These are phyloP conservation scores for Acephala macrosclerotiorum DNA, from an alignment of 2,329 filamentous ascomycete genomes.

Conservation along the genomic window DNA sequence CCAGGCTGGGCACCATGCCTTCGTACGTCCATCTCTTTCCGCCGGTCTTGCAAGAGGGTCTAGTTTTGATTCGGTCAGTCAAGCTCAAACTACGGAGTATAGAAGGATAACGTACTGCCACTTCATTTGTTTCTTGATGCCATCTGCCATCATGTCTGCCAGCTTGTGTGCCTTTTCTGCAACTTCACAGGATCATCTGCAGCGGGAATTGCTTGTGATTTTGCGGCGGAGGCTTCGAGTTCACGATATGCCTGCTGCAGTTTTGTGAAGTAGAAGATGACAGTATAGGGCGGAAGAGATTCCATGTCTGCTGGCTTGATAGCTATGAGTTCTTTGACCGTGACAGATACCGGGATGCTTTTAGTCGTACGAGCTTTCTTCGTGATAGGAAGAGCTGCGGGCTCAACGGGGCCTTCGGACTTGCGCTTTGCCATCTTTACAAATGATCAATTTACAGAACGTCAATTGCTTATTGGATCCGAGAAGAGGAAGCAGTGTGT, in stretches of 20 bases:
- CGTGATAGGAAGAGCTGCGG: too few species aligned
- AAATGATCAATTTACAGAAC: too few species aligned
- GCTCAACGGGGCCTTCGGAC: too few species aligned
- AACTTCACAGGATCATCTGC: neutral
- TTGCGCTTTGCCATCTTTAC: too few species aligned
- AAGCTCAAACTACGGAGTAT: neutral
- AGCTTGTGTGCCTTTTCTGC: neutral
- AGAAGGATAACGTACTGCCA: neutral
- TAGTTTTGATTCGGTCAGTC: neutral
- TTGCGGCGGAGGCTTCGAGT: neutral
- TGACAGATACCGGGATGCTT: too few species aligned
- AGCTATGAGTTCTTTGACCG: too few species aligned
- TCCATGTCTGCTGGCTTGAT: too few species aligned
- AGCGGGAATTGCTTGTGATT: neutral
- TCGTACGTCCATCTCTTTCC: neutral
- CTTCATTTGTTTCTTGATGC: conserved; percentile 3
- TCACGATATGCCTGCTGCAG: neutral
- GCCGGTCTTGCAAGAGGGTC: neutral
- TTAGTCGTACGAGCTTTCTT: too few species aligned
- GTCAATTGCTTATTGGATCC: too few species aligned
- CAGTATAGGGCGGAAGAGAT: neutral
- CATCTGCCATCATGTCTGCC: neutral
- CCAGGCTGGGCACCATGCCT: conserved; percentile 1
- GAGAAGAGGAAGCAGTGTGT: too few species aligned
- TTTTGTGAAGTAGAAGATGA: neutral